Percentiles rank a stretch among this genome's conserved stretches.
phyloP scores from a whole-genome alignment of 2,329 filamentous ascomycete genomes.

The Ceratocystis eucalypticola region DNA sequence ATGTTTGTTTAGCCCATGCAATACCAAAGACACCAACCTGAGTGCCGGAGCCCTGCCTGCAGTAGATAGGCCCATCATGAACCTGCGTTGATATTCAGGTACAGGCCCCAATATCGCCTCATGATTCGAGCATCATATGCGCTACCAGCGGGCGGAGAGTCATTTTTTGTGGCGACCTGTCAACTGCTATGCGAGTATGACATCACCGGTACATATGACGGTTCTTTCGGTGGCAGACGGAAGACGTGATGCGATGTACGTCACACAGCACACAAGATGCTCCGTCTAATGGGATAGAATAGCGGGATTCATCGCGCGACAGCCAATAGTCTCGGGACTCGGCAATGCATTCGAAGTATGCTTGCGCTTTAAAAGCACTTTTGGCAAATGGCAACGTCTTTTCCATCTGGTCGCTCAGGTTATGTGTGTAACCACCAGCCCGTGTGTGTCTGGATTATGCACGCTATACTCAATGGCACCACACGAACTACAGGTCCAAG shows the following conservation, averaged over 20 bases:
- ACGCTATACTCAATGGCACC: background rate
- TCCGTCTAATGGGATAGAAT: background rate
- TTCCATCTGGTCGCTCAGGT: background rate
- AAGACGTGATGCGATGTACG: background rate
- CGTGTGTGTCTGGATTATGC: background rate
- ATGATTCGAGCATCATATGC: background rate
- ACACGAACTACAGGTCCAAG: background rate
- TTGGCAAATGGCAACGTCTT: background rate
- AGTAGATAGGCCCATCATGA: background rate
- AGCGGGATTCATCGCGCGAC: background rate
- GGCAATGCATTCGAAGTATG: background rate
- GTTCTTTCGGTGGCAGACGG: background rate
- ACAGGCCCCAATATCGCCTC: background rate
- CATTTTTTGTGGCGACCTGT: background rate
- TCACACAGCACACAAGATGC: background rate
- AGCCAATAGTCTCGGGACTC: background rate
- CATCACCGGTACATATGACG: constrained; percentile 1
- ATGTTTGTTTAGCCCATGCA: background rate
- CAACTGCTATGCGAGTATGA: background rate
- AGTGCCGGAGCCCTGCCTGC: background rate
- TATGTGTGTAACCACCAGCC: background rate
- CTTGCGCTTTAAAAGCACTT: background rate
- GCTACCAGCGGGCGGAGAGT: background rate
- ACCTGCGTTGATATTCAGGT: background rate
- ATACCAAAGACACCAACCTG: background rate